Conservation (phyloP, 2,329 filamentous ascomycete genomes). For the Septoria petroselini region DNA sequence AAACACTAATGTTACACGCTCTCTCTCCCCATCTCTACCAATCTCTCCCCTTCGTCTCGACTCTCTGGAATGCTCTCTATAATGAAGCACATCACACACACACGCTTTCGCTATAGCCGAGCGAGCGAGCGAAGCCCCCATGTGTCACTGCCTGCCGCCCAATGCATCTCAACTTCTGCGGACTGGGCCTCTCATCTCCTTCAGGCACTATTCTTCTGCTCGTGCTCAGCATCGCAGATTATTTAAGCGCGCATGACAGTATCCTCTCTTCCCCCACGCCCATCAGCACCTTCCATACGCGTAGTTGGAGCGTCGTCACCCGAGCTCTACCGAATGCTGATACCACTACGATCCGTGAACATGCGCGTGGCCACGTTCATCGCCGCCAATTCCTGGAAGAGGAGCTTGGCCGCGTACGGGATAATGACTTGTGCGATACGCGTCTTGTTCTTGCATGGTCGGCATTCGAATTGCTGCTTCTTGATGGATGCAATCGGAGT, state of each 20-base stretch:
- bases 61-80: too few species aligned
- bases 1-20: too few species aligned
- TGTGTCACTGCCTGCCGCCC: too few species aligned
- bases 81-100: too few species aligned
- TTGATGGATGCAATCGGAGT: slow-evolving; percentile 97
- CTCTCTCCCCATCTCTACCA: too few species aligned
- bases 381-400: slow-evolving; percentile 95
- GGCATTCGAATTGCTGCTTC: slow-evolving; percentile 93
- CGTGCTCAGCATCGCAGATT: too few species aligned
- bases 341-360: slow-evolving; percentile 64
- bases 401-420: slow-evolving; percentile 92
- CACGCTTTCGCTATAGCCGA: too few species aligned
- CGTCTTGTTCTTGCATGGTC: slow-evolving; percentile 98
- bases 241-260: neutral
- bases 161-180: too few species aligned
- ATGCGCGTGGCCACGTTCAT: slow-evolving; percentile 99
- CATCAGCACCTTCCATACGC: neutral
- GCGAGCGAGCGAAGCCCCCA: too few species aligned
- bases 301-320: slow-evolving; percentile 2
- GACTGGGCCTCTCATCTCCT: neutral
- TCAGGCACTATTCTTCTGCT: too few species aligned
- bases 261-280: neutral
- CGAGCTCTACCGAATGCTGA: slow-evolving; percentile 32
- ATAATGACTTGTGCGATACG: slow-evolving; percentile 98
- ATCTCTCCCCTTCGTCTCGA: too few species aligned